Evolutionary conservation across 306 rosid species (phyloP), one percentile per base, ranked within the genome.

Genomic region (Biancaea sappan): DNA sequence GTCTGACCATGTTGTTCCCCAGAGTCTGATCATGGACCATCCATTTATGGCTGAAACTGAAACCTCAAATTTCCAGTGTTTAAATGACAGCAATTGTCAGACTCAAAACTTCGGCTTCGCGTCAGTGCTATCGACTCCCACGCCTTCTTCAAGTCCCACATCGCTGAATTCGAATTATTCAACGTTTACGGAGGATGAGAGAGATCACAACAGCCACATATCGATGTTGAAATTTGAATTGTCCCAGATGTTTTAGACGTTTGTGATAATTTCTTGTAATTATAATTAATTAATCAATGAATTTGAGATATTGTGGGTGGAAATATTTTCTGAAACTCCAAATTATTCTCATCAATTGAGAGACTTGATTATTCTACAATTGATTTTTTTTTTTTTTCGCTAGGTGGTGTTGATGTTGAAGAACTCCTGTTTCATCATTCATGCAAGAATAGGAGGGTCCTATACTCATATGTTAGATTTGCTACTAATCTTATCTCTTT

Each of bases 121-220:
- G 22, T 90, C 96, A 8, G 95, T 88, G 59, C 63, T 90, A 37
- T 87, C 93, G 1, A 86, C 95, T 9, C 97, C 95, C 34, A 86
- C 95, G 12, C 97, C 95, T 38, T 84, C 90, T 1, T 88, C 96
- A 14, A 88, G 95, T 67, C 91, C 91, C 18, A 75, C 80, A 6
- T 83, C 83, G 5, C 52, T 88, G 87, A 87, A 87, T 47, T 91
- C 98, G 1, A 90, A 86, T 41, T 88, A 85, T 16, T 90, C 92
- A 0, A 83, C 91, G 0, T 71, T 76, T 47, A 79, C 79, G 0
- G 97, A 91, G 75, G 97, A 91, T 34, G 98, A 93, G 79, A 88
- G 86, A 48, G 96, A 89, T 46, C 88, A 94, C 86, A 85, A 91
- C n/a, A n/a, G n/a, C n/a, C n/a, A n/a, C n/a, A n/a, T n/a, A n/a